Base-by-base conservation (phyloP, 805 yeast species). In the Grigorovia yakushimaensis region DNA sequence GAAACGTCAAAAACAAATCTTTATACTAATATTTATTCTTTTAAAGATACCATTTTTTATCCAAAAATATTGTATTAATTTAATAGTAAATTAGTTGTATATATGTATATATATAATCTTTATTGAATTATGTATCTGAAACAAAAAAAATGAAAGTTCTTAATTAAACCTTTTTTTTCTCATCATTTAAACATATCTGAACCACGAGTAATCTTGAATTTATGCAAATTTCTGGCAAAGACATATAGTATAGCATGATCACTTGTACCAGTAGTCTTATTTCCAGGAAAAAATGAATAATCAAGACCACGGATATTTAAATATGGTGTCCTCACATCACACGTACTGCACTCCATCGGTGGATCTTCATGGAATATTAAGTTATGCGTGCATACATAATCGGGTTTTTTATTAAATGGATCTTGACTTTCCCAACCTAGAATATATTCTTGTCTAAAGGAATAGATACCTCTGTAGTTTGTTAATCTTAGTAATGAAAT, bases 361-460 rank as follows among this genome's bases (percentile, higher is more conserved):
- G 39, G 23, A 19, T 37, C 44, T 30, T 45, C 50, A 1, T 43
- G 45, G 6, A 30, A 27, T 15, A 24, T 18, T n/a, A 55, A 47
- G 20, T 57, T 52, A 41, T 13, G 15, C 11, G 49, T 43, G 40
- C 58, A 55, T 2, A n/a, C 24, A 41, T 45, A 44, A 23, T 47
- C 45, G 7, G 17, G 11, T 17, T 43, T 7, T 13, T 50, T 45
- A 10, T 37, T 18, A 22, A 36, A 39, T 9, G 58, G 53, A 23
- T 56, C 51, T 44, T 58, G 62, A 7, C 52, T 37, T 9, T 50
- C 44, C 62, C 63, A 59, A 7, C 64, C 64, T 3, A 55, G 18
- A 19, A 60, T 49, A 49, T 57, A 59, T 42, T 61, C 65, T 44
- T 59, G 63, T 47, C 64, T 53, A 43, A 59, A 61, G 11, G 63